phyloP scores from a whole-genome alignment of 768 basidiomycete genomes.

The Podaxis sp. region DNA sequence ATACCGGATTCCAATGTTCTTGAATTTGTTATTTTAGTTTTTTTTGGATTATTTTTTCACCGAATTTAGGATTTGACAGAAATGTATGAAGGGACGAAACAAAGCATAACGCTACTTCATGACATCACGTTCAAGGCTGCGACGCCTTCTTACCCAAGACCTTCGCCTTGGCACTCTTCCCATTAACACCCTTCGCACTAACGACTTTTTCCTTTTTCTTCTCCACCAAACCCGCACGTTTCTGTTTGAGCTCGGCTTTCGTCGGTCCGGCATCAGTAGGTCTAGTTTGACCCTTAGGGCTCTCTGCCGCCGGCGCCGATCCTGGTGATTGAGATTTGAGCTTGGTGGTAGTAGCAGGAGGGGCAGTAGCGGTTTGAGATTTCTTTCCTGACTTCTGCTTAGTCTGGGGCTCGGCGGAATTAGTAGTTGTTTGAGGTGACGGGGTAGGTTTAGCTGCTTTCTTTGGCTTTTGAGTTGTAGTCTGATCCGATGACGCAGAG shows the following conservation, averaged over 20 bases:
- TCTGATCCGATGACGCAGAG: too few species aligned
- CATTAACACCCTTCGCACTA: conserved; percentile 28
- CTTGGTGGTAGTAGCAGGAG: not conserved
- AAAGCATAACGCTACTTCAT: too few species aligned
- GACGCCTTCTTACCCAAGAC: conserved; percentile 55
- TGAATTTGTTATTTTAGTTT: not conserved
- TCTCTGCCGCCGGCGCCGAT: conserved; percentile 19
- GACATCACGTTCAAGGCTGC: conserved; percentile 24
- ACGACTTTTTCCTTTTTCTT: conserved; percentile 57
- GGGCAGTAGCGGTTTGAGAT: not conserved
- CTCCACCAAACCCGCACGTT: conserved; percentile 43
- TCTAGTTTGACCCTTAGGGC: conserved; percentile 12
- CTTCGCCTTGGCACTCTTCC: conserved; percentile 53
- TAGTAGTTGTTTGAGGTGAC: conserved; percentile 3
- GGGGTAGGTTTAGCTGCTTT: conserved; percentile 20
- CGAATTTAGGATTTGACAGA: too few species aligned
- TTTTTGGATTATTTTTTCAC: not conserved
- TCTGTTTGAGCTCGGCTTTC: conserved; percentile 53
- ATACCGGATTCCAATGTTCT: not conserved
- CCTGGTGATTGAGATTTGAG: not conserved
- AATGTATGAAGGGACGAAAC: too few species aligned
- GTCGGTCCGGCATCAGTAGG: conserved; percentile 24
- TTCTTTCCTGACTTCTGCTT: conserved; percentile 2
- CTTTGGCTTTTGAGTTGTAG: conserved; percentile 20
- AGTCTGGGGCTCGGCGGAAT: not conserved